Conservation (phyloP, 2,329 filamentous ascomycete species). For the Penicillium sp. region DNA sequence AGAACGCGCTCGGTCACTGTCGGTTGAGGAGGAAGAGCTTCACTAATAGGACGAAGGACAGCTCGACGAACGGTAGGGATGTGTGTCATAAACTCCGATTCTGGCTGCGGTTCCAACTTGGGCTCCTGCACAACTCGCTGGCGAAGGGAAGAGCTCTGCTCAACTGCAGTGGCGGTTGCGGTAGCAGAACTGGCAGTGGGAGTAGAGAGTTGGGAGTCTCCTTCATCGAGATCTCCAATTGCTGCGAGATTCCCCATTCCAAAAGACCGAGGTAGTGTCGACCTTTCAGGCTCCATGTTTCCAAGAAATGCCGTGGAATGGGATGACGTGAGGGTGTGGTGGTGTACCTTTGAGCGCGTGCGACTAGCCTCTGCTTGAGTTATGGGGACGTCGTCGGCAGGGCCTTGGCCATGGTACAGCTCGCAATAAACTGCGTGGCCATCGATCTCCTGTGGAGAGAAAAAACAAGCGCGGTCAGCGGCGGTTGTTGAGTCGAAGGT, state of each 20-base stretch:
- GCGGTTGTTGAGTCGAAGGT: constrained; percentile 73
- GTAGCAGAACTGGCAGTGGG: constrained; percentile 42
- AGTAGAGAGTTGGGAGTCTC: constrained; percentile 32
- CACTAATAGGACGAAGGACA: constrained; percentile 63
- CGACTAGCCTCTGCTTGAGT: constrained; percentile 41
- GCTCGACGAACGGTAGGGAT: constrained; percentile 65
- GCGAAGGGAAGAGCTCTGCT: constrained; percentile 19
- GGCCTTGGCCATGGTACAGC: constrained; percentile 62
- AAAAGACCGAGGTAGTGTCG: constrained; percentile 39
- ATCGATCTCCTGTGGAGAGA: constrained; percentile 67
- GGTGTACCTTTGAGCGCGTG: constrained; percentile 26
- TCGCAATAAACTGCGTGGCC: constrained; percentile 70
- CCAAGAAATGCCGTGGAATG: constrained; percentile 33
- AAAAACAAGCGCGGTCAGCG: constrained; percentile 64
- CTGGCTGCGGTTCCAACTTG: constrained; percentile 32
- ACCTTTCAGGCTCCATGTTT: constrained; percentile 29
- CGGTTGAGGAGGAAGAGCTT: constrained; percentile 67
- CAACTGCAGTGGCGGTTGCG: constrained; percentile 24
- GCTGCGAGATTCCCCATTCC: constrained; percentile 34
- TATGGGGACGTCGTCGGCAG: constrained; percentile 61
- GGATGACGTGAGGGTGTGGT: constrained; percentile 33
- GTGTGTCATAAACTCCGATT: constrained; percentile 49
- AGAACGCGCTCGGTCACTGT: constrained; percentile 62
- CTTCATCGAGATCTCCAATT: constrained; percentile 27
- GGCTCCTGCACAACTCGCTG: constrained; percentile 27